Conservation (phyloP, 2,329 filamentous ascomycete genomes). For the Didymella glomerata region DNA sequence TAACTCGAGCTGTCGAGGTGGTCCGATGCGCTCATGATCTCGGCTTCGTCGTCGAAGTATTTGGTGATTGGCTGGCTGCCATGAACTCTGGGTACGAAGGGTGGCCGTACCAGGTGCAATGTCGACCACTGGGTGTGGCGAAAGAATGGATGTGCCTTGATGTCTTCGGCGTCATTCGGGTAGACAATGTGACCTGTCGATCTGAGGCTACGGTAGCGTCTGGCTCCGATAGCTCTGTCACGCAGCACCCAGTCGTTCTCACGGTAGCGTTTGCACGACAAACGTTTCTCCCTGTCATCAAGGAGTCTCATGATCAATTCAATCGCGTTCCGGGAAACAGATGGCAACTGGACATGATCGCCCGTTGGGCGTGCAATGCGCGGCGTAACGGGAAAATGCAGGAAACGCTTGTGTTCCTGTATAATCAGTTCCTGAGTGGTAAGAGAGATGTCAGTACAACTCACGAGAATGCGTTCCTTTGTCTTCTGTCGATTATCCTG, state of each 20-base stretch:
- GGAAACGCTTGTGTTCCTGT: slow-evolving; percentile 73
- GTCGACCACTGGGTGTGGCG: slow-evolving; percentile 78
- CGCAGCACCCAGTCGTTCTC: slow-evolving; percentile 64
- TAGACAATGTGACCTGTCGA: slow-evolving; percentile 73
- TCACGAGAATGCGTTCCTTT: slow-evolving; percentile 82
- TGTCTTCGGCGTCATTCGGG: slow-evolving; percentile 83
- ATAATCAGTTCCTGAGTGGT: slow-evolving; percentile 23
- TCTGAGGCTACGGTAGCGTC: slow-evolving; percentile 40
- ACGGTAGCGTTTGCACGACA: slow-evolving; percentile 79
- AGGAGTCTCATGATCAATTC: slow-evolving; percentile 79
- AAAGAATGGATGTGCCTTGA: slow-evolving; percentile 91
- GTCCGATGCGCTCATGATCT: slow-evolving; percentile 60
- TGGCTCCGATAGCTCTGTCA: slow-evolving; percentile 37
- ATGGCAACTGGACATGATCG: slow-evolving; percentile 48
- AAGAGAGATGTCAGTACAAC: slow-evolving; percentile 37
- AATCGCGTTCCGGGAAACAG: slow-evolving; percentile 74
- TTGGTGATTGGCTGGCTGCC: slow-evolving; percentile 67
- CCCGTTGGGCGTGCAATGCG: slow-evolving; percentile 63
- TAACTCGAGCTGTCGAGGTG: slow-evolving; percentile 50
- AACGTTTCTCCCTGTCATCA: slow-evolving; percentile 75
- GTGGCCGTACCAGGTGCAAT: slow-evolving; percentile 74
- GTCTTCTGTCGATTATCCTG: slow-evolving; percentile 82
- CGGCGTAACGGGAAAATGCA: slow-evolving; percentile 72
- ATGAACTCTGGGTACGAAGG: slow-evolving; percentile 78
- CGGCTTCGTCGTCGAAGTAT: slow-evolving; percentile 87